Conservation (phyloP, 1,284 basidiomycete genomes). For the Naganishia liquefaciens region DNA sequence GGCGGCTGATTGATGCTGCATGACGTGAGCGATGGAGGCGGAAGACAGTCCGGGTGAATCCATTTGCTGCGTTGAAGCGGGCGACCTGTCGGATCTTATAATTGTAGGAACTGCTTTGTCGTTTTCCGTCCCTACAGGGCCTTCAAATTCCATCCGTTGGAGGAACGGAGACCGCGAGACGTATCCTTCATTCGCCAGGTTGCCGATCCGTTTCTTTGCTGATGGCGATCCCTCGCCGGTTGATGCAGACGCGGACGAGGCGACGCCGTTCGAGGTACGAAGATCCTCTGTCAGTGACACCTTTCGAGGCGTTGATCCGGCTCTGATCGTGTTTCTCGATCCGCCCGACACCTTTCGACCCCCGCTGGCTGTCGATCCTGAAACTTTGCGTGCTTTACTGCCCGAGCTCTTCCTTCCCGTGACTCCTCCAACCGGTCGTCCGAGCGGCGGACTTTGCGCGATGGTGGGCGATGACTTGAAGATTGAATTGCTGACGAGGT, state of each 20-base stretch:
- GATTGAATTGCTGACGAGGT: slow-evolving; percentile 83
- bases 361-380: neutral
- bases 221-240: neutral
- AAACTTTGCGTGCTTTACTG: slow-evolving; percentile 15
- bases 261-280: slow-evolving; percentile 19
- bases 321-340: neutral
- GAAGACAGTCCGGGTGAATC: neutral
- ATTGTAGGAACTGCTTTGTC: neutral
- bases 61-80: neutral
- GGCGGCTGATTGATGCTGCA: neutral
- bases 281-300: slow-evolving; percentile 11
- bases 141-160: slow-evolving; percentile 33
- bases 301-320: slow-evolving; percentile 20
- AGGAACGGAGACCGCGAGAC: slow-evolving; percentile 86
- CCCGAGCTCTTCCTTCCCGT: slow-evolving; percentile 2
- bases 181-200: slow-evolving; percentile 70
- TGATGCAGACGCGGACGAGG: slow-evolving; percentile 8
- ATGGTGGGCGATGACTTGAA: slow-evolving; percentile 61
- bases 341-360: slow-evolving; percentile 11
- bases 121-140: neutral
- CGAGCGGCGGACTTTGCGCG: slow-evolving; percentile 10
- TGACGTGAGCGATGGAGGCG: neutral
- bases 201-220: slow-evolving; percentile 69
- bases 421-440: neutral
- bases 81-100: neutral